A percentile compares a stretch with the other conserved stretches of the same genome.
phyloP scores from a whole-genome alignment of 208 protist species.

The Trypanosoma mega region DNA sequence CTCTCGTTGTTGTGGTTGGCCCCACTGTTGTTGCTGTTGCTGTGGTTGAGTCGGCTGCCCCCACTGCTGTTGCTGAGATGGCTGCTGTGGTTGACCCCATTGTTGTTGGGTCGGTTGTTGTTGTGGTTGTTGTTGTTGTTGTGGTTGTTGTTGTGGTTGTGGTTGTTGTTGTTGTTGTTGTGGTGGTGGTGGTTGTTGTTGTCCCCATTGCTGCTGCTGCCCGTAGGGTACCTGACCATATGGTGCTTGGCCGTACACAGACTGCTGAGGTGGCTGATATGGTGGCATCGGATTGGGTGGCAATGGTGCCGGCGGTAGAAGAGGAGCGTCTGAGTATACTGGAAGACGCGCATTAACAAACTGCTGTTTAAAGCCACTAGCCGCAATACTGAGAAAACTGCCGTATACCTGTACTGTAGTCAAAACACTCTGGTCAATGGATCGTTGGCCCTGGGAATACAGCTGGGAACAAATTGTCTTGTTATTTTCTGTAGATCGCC shows the following conservation, averaged over 20 bases:
- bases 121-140: conserved; percentile 1
- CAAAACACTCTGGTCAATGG: conserved; percentile 63
- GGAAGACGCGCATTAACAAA: conserved; percentile 51
- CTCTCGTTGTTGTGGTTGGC: background rate
- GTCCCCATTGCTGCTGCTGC: conserved; percentile 10
- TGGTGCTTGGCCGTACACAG: background rate
- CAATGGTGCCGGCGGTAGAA: conserved; percentile 54
- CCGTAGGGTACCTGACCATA: conserved; percentile 1
- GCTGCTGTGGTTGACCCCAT: background rate
- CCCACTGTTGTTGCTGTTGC: background rate
- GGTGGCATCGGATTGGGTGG: conserved; percentile 40
- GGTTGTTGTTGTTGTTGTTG: background rate
- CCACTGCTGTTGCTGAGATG: background rate
- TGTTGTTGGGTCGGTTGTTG: background rate
- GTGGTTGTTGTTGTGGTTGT: background rate
- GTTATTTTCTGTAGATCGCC: conserved; percentile 57
- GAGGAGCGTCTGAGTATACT: conserved; percentile 38
- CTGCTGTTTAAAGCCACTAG: conserved; percentile 42
- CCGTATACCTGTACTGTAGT: conserved; percentile 50
- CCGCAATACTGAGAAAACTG: conserved; percentile 51
- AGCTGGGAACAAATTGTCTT: conserved; percentile 62
- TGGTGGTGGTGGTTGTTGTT: background rate
- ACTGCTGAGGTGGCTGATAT: conserved; percentile 23
- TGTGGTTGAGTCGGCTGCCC: background rate
- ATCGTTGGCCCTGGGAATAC: conserved; percentile 53